Percentiles rank a stretch among this genome's conserved stretches.
Conservation (phyloP, 371 early-diverging fungal species). For the Rhizopus arrhizus region DNA sequence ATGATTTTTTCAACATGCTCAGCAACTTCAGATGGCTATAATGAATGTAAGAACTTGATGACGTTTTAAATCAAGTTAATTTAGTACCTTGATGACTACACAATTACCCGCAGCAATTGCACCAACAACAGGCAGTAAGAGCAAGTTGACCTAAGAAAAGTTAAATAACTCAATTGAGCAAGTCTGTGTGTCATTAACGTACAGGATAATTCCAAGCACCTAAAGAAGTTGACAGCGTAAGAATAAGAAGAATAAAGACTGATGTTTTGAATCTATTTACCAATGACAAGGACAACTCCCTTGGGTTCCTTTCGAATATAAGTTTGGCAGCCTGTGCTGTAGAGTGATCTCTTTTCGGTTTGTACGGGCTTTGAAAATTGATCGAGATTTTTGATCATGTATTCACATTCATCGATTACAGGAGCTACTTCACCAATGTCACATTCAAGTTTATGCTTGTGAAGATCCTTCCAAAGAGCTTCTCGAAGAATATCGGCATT, state of each 20-base stretch:
- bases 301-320: conserved; percentile 68
- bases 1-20: conserved; percentile 67
- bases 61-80: not conserved
- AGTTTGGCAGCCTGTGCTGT: conserved; percentile 46
- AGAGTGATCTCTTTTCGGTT: conserved; percentile 34
- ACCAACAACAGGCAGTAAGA: conserved; percentile 76
- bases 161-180: not conserved
- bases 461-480: conserved; percentile 75
- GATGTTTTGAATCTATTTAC: conserved; percentile 27
- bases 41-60: not conserved
- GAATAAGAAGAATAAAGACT: not conserved
- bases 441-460: conserved; percentile 57
- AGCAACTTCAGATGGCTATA: conserved; percentile 84
- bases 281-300: conserved; percentile 77
- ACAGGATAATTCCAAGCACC: conserved; percentile 93
- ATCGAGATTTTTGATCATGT: conserved; percentile 49
- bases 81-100: conserved; percentile 73
- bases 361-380: conserved; percentile 33
- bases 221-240: conserved; percentile 7
- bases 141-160: conserved; percentile 51
- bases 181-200: conserved; percentile 1
- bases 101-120: conserved; percentile 94
- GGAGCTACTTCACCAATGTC: conserved; percentile 62
- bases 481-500: conserved; percentile 62
- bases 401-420: conserved; percentile 72